phyloP scores from a whole-genome alignment of 768 basidiomycete species.

The Rhodotorula kratochvilovae region DNA sequence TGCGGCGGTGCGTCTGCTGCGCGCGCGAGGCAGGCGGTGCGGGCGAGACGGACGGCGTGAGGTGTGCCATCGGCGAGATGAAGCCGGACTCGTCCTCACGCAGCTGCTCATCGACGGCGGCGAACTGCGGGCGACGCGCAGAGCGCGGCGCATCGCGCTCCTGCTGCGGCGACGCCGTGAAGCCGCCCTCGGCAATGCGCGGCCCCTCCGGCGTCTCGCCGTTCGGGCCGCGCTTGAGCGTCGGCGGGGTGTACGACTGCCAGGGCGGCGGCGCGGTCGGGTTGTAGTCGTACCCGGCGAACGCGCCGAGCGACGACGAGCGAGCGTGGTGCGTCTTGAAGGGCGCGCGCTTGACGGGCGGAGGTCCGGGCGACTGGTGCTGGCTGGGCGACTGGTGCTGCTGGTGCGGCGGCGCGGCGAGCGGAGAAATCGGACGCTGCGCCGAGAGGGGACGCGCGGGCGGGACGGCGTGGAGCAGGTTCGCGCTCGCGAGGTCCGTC shows the following conservation, averaged over 20 bases:
- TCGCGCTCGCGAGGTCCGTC: constrained; percentile 14
- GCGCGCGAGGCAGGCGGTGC: constrained; percentile 31
- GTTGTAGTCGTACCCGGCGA: constrained; percentile 42
- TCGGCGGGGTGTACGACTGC: constrained; percentile 22
- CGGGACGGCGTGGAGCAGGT: not conserved
- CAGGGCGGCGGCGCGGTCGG: constrained; percentile 37
- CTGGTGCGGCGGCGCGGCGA: constrained; percentile 4
- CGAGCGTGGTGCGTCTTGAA: constrained; percentile 38
- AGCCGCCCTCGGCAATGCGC: not conserved
- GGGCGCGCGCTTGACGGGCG: constrained; percentile 60
- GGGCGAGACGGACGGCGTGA: constrained; percentile 52
- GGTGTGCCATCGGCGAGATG: constrained; percentile 69
- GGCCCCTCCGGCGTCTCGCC: not conserved
- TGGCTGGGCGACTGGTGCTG: constrained; percentile 21
- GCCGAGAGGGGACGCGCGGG: constrained; percentile 24
- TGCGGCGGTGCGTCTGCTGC: constrained; percentile 24
- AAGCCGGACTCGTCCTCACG: constrained; percentile 61
- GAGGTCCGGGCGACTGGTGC: constrained; percentile 56
- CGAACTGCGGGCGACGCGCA: constrained; percentile 58
- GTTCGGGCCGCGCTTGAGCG: not conserved
- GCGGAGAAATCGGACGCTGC: constrained; percentile 13
- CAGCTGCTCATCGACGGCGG: constrained; percentile 48
- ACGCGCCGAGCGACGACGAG: constrained; percentile 38
- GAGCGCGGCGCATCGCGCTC: constrained; percentile 35
- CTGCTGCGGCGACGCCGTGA: not conserved